A percentile compares a stretch with the other conserved stretches of the same genome.
These are phyloP conservation scores for Corrigiola litoralis DNA, from an alignment of 179 eudicot species.

Conservation along the genomic window DNA sequence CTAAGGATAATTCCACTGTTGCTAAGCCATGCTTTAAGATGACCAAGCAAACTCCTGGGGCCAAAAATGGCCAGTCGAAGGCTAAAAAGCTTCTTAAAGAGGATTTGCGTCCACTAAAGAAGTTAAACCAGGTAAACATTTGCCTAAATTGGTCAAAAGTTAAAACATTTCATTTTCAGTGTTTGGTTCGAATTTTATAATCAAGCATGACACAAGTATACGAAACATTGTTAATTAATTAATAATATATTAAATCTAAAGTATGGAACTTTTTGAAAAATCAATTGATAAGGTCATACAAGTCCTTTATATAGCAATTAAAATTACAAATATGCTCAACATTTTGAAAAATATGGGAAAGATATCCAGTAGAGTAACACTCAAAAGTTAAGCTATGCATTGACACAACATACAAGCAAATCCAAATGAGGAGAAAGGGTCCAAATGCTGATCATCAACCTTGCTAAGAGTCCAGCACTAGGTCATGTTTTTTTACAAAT, in stretches of 20 bases:
- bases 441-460: too few species aligned
- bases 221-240: neutral
- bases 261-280: neutral
- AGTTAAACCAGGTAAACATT: conserved; percentile 40
- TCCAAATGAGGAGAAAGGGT: too few species aligned
- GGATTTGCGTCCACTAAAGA: conserved; percentile 46
- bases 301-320: too few species aligned
- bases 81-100: conserved; percentile 49
- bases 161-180: neutral
- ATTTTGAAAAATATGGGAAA: too few species aligned
- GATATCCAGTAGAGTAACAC: too few species aligned
- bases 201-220: too few species aligned
- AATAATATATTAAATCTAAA: neutral
- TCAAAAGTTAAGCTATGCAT: too few species aligned
- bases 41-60: conserved; percentile 8
- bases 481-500: too few species aligned
- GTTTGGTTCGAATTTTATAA: neutral
- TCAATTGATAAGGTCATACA: too few species aligned
- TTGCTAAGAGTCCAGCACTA: too few species aligned
- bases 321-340: too few species aligned
- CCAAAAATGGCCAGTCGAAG: conserved; percentile 28
- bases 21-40: conserved; percentile 6
- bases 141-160: neutral
- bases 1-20: neutral
- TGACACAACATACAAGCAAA: too few species aligned